These are phyloP conservation scores for Rhipidocladum racemiflorum DNA, from an alignment of 176 grass and related monocot genomes.

Conservation along the genomic window DNA sequence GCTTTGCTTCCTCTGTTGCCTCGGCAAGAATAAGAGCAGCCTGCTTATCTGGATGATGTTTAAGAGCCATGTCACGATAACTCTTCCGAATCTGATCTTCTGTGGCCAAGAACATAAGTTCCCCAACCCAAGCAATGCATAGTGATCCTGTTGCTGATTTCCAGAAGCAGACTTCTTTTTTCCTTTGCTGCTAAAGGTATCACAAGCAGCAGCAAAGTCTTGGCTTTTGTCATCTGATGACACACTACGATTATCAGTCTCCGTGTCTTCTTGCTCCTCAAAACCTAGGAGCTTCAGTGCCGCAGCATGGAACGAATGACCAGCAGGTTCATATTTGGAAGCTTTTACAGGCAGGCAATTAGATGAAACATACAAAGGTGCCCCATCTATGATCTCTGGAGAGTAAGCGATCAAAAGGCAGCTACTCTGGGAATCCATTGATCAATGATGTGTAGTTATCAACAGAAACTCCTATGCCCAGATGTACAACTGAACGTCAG, in stretches of 20 bases:
- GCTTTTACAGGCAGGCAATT: slow-evolving; percentile 84
- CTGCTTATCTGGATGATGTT: slow-evolving; percentile 98
- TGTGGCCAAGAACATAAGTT: slow-evolving; percentile 87
- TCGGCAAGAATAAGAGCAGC: slow-evolving; percentile 70
- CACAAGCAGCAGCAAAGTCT: slow-evolving; percentile 51
- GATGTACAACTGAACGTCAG: not conserved
- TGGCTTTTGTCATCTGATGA: slow-evolving; percentile 81
- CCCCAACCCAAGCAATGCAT: slow-evolving; percentile 78
- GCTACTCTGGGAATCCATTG: slow-evolving; percentile 47
- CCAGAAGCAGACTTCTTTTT: slow-evolving; percentile 84
- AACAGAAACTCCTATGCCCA: not conserved
- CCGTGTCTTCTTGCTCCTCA: slow-evolving; percentile 66
- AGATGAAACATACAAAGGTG: slow-evolving; percentile 67
- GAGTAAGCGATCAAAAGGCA: slow-evolving; percentile 76
- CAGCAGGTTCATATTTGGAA: slow-evolving; percentile 79
- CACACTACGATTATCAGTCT: slow-evolving; percentile 70
- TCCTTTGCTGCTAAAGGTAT: slow-evolving; percentile 81
- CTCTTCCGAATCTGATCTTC: slow-evolving; percentile 95
- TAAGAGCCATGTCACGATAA: slow-evolving; percentile 90
- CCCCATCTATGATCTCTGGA: slow-evolving; percentile 64
- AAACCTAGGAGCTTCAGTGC: slow-evolving; percentile 71
- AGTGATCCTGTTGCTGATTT: slow-evolving; percentile 90
- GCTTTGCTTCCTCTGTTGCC: slow-evolving; percentile 73
- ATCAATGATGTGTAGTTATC: not conserved
- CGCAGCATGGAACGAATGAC: slow-evolving; percentile 83